Percentiles rank a stretch among this genome's conserved stretches.
Evolutionary conservation across 2,329 filamentous ascomycete species (phyloP).

Genomic region (Cercospora zeae-maydis): DNA sequence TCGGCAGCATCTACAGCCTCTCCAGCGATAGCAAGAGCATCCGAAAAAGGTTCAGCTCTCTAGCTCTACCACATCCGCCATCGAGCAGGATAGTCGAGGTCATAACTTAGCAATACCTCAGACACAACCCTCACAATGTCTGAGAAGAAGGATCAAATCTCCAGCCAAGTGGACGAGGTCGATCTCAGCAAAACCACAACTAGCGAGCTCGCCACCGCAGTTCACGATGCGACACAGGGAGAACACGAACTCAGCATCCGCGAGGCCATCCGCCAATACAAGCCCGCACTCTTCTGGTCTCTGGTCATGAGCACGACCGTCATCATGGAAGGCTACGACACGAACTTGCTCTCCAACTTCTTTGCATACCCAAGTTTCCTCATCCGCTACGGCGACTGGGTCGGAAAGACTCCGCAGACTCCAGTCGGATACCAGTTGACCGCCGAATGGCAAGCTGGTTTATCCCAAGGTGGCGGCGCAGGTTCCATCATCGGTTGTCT

Average conservation of each 20-base stretch:
- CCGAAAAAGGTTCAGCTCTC: neutral
- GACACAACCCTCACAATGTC: neutral
- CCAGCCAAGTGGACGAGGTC: neutral
- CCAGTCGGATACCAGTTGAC: conserved; percentile 44
- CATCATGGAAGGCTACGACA: conserved; percentile 59
- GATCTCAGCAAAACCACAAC: neutral
- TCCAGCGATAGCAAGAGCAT: neutral
- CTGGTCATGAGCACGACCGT: neutral
- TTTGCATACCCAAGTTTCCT: conserved; percentile 35
- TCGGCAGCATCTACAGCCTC: neutral
- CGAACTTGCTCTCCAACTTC: conserved; percentile 36
- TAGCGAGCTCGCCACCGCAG: neutral
- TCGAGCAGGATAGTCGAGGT: neutral
- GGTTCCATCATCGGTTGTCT: conserved; percentile 65
- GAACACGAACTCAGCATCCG: conserved; percentile 2
- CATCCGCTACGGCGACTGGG: conserved; percentile 38
- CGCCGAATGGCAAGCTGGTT: conserved; percentile 55
- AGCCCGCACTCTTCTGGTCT: conserved; percentile 2
- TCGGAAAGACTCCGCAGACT: conserved; percentile 17
- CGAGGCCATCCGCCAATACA: conserved; percentile 7
- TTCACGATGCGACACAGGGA: neutral
- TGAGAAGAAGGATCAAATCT: neutral
- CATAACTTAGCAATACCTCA: neutral
- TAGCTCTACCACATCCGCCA: neutral
- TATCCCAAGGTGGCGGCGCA: conserved; percentile 41